Evolutionary conservation across 2,329 filamentous ascomycete genomes (phyloP).

Genomic region (Penicillium janthinellum): DNA sequence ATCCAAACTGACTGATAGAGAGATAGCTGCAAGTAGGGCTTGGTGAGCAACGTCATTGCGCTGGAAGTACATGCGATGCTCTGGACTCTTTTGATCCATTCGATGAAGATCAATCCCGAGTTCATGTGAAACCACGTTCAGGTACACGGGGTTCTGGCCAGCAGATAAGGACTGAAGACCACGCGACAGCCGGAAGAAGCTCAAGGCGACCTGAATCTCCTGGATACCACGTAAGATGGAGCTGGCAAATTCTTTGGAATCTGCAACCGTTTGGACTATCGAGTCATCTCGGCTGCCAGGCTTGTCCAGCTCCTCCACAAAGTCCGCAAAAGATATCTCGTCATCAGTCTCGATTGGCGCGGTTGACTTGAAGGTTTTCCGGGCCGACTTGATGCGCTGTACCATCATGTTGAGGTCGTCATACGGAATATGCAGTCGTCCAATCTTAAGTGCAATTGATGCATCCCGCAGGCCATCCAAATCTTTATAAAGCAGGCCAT

Average conservation of each 20-base stretch:
- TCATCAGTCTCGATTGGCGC: slow-evolving; percentile 49
- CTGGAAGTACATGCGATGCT: slow-evolving; percentile 98
- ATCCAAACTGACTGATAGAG: slow-evolving; percentile 87
- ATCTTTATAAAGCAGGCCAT: slow-evolving; percentile 84
- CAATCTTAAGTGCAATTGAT: slow-evolving; percentile 85
- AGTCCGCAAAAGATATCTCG: slow-evolving; percentile 68
- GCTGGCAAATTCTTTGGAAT: slow-evolving; percentile 88
- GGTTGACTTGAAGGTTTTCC: slow-evolving; percentile 38
- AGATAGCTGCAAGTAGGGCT: slow-evolving; percentile 86
- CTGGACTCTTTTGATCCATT: slow-evolving; percentile 86
- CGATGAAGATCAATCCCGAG: slow-evolving; percentile 90
- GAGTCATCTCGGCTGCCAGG: slow-evolving; percentile 68
- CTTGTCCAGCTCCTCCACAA: slow-evolving; percentile 72
- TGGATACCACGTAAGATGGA: slow-evolving; percentile 91
- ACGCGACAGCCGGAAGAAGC: slow-evolving; percentile 85
- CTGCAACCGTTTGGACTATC: slow-evolving; percentile 80
- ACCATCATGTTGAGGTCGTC: slow-evolving; percentile 70
- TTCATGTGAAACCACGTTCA: slow-evolving; percentile 94
- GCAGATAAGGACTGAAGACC: slow-evolving; percentile 70
- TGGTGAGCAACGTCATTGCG: slow-evolving; percentile 92
- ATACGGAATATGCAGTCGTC: slow-evolving; percentile 84
- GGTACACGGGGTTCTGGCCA: slow-evolving; percentile 69
- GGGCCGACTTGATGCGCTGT: slow-evolving; percentile 35
- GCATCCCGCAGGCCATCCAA: slow-evolving; percentile 87
- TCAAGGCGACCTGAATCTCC: slow-evolving; percentile 93